A percentile compares a stretch with the other conserved stretches of the same genome.
Evolutionary conservation across 495 filamentous ascomycete species (phyloP).

Genomic region (Aspergillus bridgeri): DNA sequence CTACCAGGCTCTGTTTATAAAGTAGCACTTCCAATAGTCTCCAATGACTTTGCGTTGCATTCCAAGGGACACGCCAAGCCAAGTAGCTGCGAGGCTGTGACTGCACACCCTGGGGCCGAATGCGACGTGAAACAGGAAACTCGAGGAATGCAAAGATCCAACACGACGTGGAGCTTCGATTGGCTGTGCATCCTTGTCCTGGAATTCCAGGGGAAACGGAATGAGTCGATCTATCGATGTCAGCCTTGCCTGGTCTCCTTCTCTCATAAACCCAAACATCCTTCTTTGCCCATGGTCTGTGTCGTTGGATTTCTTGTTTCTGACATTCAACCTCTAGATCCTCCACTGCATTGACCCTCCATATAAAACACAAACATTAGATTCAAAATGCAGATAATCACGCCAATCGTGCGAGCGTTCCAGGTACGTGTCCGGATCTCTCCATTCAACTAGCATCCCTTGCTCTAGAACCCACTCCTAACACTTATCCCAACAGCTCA

Average conservation of each 20-base stretch:
- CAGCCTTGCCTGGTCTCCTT: not conserved
- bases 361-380: too few relatives aligned
- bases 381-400: not conserved
- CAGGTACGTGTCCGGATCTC: not conserved
- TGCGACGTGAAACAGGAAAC: not conserved
- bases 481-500: conserved; percentile 23
- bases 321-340: not conserved
- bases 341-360: too few relatives aligned
- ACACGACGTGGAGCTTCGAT: not conserved
- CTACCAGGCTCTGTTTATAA: too few relatives aligned
- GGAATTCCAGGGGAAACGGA: not conserved
- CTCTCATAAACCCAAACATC: not conserved
- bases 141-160: not conserved
- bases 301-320: not conserved
- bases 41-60: too few relatives aligned
- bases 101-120: not conserved
- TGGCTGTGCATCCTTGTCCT: not conserved
- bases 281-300: not conserved
- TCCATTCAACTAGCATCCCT: not conserved
- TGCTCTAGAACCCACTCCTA: not conserved
- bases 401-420: not conserved
- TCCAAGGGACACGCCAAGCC: too few relatives aligned
- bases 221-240: not conserved
- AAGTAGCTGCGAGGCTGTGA: not conserved
- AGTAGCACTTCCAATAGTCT: too few relatives aligned